Evolutionary conservation across 2,329 filamentous ascomycete species (phyloP).

Genomic region (Beauveria brongniartii): DNA sequence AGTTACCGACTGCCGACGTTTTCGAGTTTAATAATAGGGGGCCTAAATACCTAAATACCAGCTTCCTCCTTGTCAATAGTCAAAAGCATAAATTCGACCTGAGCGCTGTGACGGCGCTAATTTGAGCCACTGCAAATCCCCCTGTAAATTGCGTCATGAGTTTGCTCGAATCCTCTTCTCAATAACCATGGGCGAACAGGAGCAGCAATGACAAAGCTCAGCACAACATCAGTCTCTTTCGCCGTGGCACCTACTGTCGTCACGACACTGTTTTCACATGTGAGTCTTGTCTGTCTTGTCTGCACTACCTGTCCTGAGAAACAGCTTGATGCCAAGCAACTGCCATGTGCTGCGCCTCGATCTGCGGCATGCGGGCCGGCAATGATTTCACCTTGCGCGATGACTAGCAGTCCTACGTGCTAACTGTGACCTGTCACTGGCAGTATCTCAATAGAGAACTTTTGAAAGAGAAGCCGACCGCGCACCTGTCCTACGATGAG

Average conservation of each 20-base stretch:
- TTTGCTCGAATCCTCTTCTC: neutral
- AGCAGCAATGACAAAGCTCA: conserved; percentile 49
- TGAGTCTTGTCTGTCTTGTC: conserved; percentile 41
- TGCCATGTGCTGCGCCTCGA: neutral
- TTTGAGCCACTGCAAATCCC: neutral
- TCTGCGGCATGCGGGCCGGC: neutral
- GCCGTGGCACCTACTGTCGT: conserved; percentile 84
- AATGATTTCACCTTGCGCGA: neutral
- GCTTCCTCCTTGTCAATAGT: too few relatives aligned
- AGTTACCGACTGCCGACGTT: too few relatives aligned
- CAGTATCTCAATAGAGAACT: conserved; percentile 78
- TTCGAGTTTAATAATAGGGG: too few relatives aligned
- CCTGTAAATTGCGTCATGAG: neutral
- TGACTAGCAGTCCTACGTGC: neutral
- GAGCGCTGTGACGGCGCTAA: neutral
- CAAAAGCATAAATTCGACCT: neutral
- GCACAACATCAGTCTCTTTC: conserved; percentile 71
- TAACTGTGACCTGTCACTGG: neutral
- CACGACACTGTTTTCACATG: conserved; percentile 79
- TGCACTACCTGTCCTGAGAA: neutral
- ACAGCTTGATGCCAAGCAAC: neutral
- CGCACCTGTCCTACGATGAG: conserved; percentile 90
- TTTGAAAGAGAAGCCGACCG: conserved; percentile 70
- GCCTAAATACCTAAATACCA: too few relatives aligned
- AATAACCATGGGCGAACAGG: neutral